These are phyloP conservation scores for Mycena vulgaris DNA, from an alignment of 768 basidiomycete genomes.

Conservation along the genomic window DNA sequence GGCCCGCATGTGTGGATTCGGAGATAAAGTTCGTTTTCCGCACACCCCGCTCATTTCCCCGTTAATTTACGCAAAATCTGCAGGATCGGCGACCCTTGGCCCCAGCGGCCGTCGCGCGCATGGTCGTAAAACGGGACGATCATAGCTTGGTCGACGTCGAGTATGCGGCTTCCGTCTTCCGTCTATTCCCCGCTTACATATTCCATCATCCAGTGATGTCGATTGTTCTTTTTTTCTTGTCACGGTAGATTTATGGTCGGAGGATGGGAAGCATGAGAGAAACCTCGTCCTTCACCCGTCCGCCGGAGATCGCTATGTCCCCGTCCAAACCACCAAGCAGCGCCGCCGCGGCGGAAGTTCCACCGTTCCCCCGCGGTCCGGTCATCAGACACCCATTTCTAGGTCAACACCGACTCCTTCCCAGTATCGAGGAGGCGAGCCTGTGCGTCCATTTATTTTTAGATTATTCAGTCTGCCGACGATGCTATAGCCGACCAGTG, in stretches of 20 bases:
- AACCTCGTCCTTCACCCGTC: conserved; percentile 93
- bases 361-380: conserved; percentile 52
- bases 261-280: conserved; percentile 85
- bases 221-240: conserved; percentile 92
- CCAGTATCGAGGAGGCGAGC: conserved; percentile 59
- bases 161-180: conserved; percentile 55
- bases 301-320: conserved; percentile 81
- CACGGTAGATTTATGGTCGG: conserved; percentile 94
- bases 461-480: not conserved
- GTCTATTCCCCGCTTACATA: conserved; percentile 23
- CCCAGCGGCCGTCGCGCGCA: conserved; percentile 90
- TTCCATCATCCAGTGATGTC: conserved; percentile 71
- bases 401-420: conserved; percentile 65
- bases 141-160: conserved; percentile 80
- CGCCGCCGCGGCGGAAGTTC: conserved; percentile 58
- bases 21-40: conserved; percentile 81
- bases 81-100: conserved; percentile 95
- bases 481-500: conserved; percentile 13
- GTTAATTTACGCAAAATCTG: conserved; percentile 36
- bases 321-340: conserved; percentile 60
- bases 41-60: conserved; percentile 35
- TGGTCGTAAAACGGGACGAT: conserved; percentile 81
- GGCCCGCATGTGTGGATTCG: conserved; percentile 97
- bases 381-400: conserved; percentile 63
- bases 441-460: conserved; percentile 52